Evolutionary conservation across 495 filamentous ascomycete species (phyloP).

Genomic region (Lophiostoma macrostomum): DNA sequence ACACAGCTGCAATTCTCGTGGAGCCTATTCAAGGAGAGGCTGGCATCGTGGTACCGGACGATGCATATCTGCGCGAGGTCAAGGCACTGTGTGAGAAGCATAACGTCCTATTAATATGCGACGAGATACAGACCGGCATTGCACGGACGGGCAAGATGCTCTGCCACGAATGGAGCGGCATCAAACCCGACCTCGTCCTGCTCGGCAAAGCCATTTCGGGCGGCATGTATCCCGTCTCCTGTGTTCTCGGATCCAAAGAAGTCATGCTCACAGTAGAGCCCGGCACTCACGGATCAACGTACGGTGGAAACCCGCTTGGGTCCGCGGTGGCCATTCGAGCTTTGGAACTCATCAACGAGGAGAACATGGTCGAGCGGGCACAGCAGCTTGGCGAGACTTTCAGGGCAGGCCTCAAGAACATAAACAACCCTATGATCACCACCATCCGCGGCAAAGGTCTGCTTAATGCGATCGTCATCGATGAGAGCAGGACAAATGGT

Average conservation of each 20-base stretch:
- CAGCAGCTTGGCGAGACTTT: conserved; percentile 80
- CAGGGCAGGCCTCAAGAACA: conserved; percentile 65
- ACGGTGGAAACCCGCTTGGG: conserved; percentile 95
- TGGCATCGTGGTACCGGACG: conserved; percentile 91
- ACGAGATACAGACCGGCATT: conserved; percentile 98
- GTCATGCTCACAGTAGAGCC: conserved; percentile 98
- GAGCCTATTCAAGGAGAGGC: conserved; percentile 99
- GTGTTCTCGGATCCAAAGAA: conserved; percentile 82
- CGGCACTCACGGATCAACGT: conserved; percentile 94
- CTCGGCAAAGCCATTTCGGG: conserved; percentile 97
- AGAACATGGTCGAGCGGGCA: conserved; percentile 78
- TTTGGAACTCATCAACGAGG: conserved; percentile 90
- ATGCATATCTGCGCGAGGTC: conserved; percentile 80
- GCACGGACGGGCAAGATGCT: conserved; percentile 90
- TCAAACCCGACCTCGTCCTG: conserved; percentile 92
- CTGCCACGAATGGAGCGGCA: conserved; percentile 88
- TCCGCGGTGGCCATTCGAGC: conserved; percentile 95
- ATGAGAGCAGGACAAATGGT: conserved; percentile 80
- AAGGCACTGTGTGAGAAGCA: conserved; percentile 85
- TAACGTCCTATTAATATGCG: conserved; percentile 92
- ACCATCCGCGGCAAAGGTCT: conserved; percentile 87
- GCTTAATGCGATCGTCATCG: conserved; percentile 94
- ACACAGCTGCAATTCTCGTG: conserved; percentile 90
- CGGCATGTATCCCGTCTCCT: conserved; percentile 97
- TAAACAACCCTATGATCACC: conserved; percentile 77